These are phyloP conservation scores for Penicillium sp. DNA, from an alignment of 2,329 filamentous ascomycete species.

Conservation along the genomic window DNA sequence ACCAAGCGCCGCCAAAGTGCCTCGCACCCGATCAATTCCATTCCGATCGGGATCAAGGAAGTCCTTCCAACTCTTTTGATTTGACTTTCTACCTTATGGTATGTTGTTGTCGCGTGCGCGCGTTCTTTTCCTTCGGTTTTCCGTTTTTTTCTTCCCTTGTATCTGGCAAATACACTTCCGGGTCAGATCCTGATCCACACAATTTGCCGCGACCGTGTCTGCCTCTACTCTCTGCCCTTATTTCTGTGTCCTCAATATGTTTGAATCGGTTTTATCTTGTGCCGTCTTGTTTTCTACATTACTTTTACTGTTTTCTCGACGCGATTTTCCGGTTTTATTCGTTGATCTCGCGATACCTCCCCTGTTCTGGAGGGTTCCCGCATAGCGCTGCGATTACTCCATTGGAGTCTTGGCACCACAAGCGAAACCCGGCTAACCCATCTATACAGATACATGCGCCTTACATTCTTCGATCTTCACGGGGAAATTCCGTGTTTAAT, in stretches of 20 bases:
- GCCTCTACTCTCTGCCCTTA: constrained; percentile 8
- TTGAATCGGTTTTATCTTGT: neutral
- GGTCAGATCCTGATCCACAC: constrained; percentile 26
- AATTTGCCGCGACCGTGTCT: constrained; percentile 30
- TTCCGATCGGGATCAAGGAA: neutral
- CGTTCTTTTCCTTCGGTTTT: constrained; percentile 3
- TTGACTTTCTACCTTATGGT: constrained; percentile 15
- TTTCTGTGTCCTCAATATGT: neutral
- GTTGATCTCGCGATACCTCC: constrained; percentile 13
- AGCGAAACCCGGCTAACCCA: constrained; percentile 36
- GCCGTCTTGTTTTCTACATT: neutral
- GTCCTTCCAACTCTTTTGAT: neutral
- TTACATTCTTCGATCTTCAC: constrained; percentile 8
- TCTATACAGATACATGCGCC: constrained; percentile 23
- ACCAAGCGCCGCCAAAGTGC: constrained; percentile 11
- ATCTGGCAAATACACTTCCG: constrained; percentile 22
- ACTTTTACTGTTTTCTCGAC: neutral
- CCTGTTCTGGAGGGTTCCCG: constrained; percentile 6
- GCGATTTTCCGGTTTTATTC: constrained; percentile 4
- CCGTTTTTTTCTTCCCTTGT: constrained; percentile 1
- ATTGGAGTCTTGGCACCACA: constrained; percentile 35
- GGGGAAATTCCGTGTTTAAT: neutral
- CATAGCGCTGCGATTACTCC: constrained; percentile 19
- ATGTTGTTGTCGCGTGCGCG: constrained; percentile 12
- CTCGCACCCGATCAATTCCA: neutral